Evolutionary conservation across 192 early-diverging fungal genomes (phyloP), one percentile per base, ranked within the genome.

Genomic region (Podila epicladia): DNA sequence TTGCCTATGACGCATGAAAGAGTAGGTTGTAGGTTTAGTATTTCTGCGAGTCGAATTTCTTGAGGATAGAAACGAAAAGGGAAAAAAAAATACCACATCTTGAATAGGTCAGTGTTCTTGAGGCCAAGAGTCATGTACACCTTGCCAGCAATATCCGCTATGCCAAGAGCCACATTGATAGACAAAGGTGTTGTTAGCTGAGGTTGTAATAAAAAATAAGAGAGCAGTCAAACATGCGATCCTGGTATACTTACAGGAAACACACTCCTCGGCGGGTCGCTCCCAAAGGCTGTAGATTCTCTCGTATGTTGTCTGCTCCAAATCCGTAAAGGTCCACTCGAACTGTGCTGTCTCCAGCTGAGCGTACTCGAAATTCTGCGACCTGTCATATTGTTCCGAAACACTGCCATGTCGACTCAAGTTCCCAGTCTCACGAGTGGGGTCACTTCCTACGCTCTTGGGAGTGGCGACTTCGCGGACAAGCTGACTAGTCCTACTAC

Each of bases 241-340:
- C 22, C 9, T 31, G 22, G 13, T n/a, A 9, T 3, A 60, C 71
- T 55, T 60, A 80, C 70, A 64, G 3, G 77, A 73, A 2, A 80
- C 77, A 65, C 77, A 73, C 15, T 73, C 77, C 48, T 80, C 77
- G 2, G 66, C 77, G 4, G 77, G 77, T 13, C 77, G 77, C 33
- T 80, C 77, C 77, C 77, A 80, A 8, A 80, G 71, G 41, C 71
- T 61, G 31, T 69, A 80, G 57, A 80, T 80, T 2, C 66, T 45
- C 45, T 80, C 77, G 22, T 80, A 80, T 0, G 71, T 65, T 20
- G 65, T 15, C 33, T 80, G 65, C 28, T 80, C 77, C 12, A 59
- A 58, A n/a, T 80, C 77, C 9, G 77, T 58, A 69, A 80, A 80
- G 2, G 77, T 69, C 77, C 77, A 80, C 28, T 73, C 77, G 48